Evolutionary conservation across 345 rosid genomes (phyloP), one percentile per base, ranked within the genome.

Genomic region (Heritiera fomes): DNA sequence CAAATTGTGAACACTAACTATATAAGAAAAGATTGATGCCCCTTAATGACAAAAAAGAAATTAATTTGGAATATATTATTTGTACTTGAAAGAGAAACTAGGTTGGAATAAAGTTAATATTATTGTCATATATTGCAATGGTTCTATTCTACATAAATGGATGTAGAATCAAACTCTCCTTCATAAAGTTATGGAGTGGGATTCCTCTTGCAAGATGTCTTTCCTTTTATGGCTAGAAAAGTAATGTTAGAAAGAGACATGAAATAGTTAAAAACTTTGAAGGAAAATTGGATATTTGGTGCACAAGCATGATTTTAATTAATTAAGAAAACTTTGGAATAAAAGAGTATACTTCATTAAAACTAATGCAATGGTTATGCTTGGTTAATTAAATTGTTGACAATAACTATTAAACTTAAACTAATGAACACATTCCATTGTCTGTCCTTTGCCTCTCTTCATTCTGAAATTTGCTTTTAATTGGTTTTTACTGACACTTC

Each of bases 61-160:
- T n/a, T n/a, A 46, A 49, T 6, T 41, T 56, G 63, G 87, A 86
- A 86, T 85, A 85, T 88, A 77, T 86, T 73, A 87, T 64, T 60
- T 78, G 85, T 83, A 84, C 83, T 78, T 32, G 84, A 73, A 82
- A 79, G 74, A 53, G 45, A 80, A 81, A 50, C 3, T 47, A n/a
- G 18, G 78, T 72, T 34, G 38, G 3, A 34, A 34, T 34, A 34
- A 34, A 34, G 17, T 61, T 64, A 70, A 80, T 67, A 32, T 62
- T 60, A 68, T 23, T 23, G 28, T 23, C 28, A 23, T 62, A 43
- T 18, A 11, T 3, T 0, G 12, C 15, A 49, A 17, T 58, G 72
- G 40, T 71, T 61, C 67, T 68, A 34, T 55, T 74, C 50, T 65
- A 72, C 78, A 30, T 67, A 34, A 79, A 43, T 80, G 80, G 46